A percentile compares a stretch with the other conserved stretches of the same genome.
Conservation (phyloP, 1,284 basidiomycete species). For the Ustilago loliicola region DNA sequence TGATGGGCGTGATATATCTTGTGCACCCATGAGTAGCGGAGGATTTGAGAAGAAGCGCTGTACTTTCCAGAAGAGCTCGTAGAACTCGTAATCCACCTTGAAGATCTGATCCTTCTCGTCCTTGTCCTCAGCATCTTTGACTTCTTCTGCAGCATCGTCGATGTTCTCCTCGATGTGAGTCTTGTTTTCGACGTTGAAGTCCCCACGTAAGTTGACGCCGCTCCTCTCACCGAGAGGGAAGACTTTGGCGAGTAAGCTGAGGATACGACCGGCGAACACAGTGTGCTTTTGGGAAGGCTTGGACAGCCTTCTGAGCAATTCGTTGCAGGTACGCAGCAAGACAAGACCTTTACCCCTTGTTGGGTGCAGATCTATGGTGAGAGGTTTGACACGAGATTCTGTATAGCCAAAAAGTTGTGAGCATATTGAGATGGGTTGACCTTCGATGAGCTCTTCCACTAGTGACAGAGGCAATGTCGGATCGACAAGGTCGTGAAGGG, state of each 20-base stretch:
- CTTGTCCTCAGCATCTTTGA: constrained; percentile 20
- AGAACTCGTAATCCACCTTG: constrained; percentile 51
- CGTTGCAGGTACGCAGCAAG: constrained; percentile 85
- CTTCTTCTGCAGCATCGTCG: constrained; percentile 23
- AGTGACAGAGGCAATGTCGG: constrained; percentile 49
- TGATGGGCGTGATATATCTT: constrained; percentile 22
- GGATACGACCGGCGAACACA: constrained; percentile 86
- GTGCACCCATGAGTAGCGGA: constrained; percentile 48
- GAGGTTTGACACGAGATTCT: constrained; percentile 51
- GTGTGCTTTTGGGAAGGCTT: constrained; percentile 83
- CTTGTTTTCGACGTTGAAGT: constrained; percentile 78
- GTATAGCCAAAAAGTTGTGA: constrained; percentile 58
- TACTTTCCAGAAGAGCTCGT: constrained; percentile 64
- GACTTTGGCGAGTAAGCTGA: constrained; percentile 85
- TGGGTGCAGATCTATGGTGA: constrained; percentile 76
- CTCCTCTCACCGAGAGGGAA: constrained; percentile 89
- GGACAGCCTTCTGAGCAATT: constrained; percentile 84
- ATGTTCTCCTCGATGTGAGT: constrained; percentile 52
- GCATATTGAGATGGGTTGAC: constrained; percentile 51
- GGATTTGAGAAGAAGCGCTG: constrained; percentile 66
- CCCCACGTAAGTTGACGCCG: constrained; percentile 88
- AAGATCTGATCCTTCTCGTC: constrained; percentile 53
- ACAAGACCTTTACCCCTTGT: constrained; percentile 87
- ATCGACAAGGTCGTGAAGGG: constrained; percentile 49
- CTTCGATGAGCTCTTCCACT: constrained; percentile 61